Evolutionary conservation across 148 eudicot genomes (phyloP), one percentile per base, ranked within the genome.

Genomic region (Fallopia convolvulus): DNA sequence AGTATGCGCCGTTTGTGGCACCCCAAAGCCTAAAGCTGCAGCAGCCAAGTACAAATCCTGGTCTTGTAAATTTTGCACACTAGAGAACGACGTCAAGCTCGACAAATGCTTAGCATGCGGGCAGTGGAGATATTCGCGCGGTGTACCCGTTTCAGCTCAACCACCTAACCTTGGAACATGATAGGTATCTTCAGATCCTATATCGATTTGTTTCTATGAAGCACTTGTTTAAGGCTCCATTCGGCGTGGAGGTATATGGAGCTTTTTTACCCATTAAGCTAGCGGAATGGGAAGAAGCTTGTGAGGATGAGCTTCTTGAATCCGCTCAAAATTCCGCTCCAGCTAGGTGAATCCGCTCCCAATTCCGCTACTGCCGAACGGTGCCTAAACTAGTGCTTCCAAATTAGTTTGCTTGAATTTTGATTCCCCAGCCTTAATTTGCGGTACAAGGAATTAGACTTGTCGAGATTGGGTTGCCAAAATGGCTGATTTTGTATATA

Each of bases 41-140:
- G 78, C 84, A 33, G 77, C 70, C 79, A 88, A 85, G 80, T 83
- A 82, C 72, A 82, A 82, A 13, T 56, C 83, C 46, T 95, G 99
- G 99, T 82, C 87, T 23, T 95, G 99, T 80, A 86, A 84, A 83
- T 87, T 89, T 85, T 95, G 99, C 78, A 95, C 99, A 13, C 77
- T 95, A 52, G 97, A 91, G 74, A 92, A 95, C 75, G 81, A 85
- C 70, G 75, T 83, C 53, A 77, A 84, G 81, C 55, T 84, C 80
- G 94, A 95, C 36, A 88, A 85, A 78, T 95, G 99, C 77, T 74
- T 78, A 56, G 97, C 90, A 32, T 95, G 99, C 82, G 88, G 80
- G 77, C 86, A 87, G 71, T 92, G 99, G 99, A 89, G 97, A 87
- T 92, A 91, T 79, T 89, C 98, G 0, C 82, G 77, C n/a, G 99